Conservation (phyloP, 2,329 filamentous ascomycete genomes). For the Xylaria sp. region DNA sequence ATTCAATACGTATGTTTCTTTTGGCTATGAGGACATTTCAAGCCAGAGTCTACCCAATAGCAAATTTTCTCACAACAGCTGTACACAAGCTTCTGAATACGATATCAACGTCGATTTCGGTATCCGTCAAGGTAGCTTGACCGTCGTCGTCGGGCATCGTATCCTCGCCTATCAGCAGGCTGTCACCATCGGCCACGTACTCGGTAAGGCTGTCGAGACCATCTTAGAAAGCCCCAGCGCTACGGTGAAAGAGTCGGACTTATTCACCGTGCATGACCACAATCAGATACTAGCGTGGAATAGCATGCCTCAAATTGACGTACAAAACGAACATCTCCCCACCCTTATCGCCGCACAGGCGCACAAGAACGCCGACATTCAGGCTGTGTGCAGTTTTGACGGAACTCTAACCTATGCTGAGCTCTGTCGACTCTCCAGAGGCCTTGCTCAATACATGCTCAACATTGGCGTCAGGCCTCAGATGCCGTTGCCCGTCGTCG, state of each 20-base stretch:
- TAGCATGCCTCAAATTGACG: constrained; percentile 49
- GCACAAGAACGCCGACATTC: constrained; percentile 45
- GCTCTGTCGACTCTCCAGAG: constrained; percentile 38
- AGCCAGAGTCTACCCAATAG: constrained; percentile 36
- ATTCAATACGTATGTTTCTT: constrained; percentile 59
- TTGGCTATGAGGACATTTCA: constrained; percentile 47
- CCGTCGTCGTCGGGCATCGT: constrained; percentile 52
- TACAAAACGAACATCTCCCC: constrained; percentile 51
- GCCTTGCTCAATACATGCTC: constrained; percentile 39
- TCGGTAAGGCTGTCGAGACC: constrained; percentile 56
- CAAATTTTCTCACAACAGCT: constrained; percentile 46
- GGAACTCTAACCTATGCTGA: constrained; percentile 41
- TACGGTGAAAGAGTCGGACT: constrained; percentile 53
- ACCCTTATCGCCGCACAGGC: constrained; percentile 52
- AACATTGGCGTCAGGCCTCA: constrained; percentile 38
- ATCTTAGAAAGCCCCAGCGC: constrained; percentile 51
- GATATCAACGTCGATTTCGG: constrained; percentile 54
- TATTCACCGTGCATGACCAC: constrained; percentile 62
- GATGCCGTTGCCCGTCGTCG: constrained; percentile 65
- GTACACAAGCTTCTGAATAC: constrained; percentile 52
- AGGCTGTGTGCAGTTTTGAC: constrained; percentile 42
- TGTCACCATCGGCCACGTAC: constrained; percentile 56
- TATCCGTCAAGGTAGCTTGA: constrained; percentile 49
- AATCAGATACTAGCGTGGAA: constrained; percentile 60
- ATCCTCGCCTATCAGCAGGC: constrained; percentile 52